phyloP scores from a whole-genome alignment of 768 basidiomycete genomes.

The Wakefieldia striispora region DNA sequence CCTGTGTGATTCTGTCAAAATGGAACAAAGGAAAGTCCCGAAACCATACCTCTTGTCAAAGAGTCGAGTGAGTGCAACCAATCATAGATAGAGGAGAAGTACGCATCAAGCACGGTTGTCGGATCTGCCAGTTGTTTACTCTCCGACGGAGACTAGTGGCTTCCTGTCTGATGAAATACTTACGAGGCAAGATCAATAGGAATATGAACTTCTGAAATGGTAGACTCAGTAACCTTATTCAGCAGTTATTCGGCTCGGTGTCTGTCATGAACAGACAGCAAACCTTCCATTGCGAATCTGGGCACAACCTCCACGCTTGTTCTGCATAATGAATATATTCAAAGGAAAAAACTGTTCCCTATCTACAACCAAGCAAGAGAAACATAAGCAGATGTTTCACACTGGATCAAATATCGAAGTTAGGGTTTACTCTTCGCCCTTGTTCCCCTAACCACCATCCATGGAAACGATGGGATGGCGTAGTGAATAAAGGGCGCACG shows the following conservation, averaged over 20 bases:
- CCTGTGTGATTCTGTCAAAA: conserved; percentile 10
- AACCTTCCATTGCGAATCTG: background rate
- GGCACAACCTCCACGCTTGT: background rate
- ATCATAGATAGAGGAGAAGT: background rate
- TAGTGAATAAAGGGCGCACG: conserved; percentile 71
- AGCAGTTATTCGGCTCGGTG: background rate
- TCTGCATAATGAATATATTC: conserved; percentile 1
- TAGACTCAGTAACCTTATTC: too few relatives aligned
- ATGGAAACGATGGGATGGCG: conserved; percentile 47
- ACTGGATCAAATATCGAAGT: conserved; percentile 7
- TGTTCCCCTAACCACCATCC: conserved; percentile 79
- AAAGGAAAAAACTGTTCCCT: conserved; percentile 19
- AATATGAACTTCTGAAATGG: too few relatives aligned
- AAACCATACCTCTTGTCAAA: background rate
- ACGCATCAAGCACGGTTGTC: background rate
- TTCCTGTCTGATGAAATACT: too few relatives aligned
- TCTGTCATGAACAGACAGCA: background rate
- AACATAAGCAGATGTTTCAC: conserved; percentile 19
- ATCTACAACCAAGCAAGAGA: conserved; percentile 15
- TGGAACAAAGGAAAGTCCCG: conserved; percentile 2
- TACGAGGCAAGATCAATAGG: too few relatives aligned
- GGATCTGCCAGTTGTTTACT: background rate
- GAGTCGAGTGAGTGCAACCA: background rate
- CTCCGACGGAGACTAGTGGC: conserved; percentile 1
- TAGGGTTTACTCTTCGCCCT: conserved; percentile 61